These are phyloP conservation scores for Termitomyces sp. DNA, from an alignment of 768 basidiomycete genomes.

Conservation along the genomic window DNA sequence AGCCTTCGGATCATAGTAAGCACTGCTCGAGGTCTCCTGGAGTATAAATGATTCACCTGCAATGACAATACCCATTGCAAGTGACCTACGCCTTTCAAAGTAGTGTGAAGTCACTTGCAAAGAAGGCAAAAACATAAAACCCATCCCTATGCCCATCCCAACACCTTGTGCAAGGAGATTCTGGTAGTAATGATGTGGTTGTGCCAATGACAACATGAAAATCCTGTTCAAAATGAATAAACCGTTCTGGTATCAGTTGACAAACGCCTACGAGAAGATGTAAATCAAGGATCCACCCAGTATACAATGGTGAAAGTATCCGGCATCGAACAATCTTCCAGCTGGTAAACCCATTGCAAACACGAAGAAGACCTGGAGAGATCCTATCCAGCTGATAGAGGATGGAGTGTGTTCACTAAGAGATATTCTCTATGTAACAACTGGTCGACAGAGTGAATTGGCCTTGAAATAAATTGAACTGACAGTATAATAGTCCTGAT, in stretches of 20 bases:
- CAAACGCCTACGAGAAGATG: slow-evolving; percentile 35
- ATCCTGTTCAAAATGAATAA: slow-evolving; percentile 23
- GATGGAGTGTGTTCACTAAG: slow-evolving; percentile 37
- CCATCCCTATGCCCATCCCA: slow-evolving; percentile 54
- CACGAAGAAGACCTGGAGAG: slow-evolving; percentile 45
- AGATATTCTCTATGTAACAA: slow-evolving; percentile 26
- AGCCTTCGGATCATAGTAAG: slow-evolving; percentile 23
- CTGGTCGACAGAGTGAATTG: not conserved
- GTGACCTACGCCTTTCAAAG: slow-evolving; percentile 41
- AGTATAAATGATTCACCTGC: slow-evolving; percentile 30
- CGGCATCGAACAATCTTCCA: slow-evolving; percentile 44
- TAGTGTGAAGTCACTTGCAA: slow-evolving; percentile 52
- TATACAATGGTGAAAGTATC: slow-evolving; percentile 44
- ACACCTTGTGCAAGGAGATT: slow-evolving; percentile 54
- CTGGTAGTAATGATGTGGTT: slow-evolving; percentile 48
- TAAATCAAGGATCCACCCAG: slow-evolving; percentile 36
- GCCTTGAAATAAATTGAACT: slow-evolving; percentile 1
- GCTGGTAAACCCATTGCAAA: slow-evolving; percentile 42
- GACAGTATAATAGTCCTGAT: slow-evolving; percentile 50
- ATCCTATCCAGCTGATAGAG: slow-evolving; percentile 49
- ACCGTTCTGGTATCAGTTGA: not conserved
- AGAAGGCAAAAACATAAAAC: slow-evolving; percentile 51
- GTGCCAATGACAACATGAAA: slow-evolving; percentile 48
- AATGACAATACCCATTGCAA: slow-evolving; percentile 56
- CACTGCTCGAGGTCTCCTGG: not conserved